Evolutionary conservation across 2,329 filamentous ascomycete species (phyloP).

Genomic region (Aspergillus hortae): DNA sequence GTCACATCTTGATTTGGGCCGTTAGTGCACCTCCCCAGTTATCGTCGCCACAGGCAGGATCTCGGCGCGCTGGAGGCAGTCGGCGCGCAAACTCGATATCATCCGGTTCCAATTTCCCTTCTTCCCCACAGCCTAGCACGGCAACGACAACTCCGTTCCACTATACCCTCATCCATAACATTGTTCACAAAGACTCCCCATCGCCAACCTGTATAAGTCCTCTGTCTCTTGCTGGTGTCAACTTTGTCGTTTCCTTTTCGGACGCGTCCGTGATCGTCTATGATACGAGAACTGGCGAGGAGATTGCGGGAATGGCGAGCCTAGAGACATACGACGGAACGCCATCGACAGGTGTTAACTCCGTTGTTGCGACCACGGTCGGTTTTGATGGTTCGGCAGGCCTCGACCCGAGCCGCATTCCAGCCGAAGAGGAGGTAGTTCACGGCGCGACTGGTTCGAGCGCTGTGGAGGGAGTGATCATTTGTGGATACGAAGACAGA

Average conservation of each 20-base stretch:
- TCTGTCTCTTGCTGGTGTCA: constrained; percentile 75
- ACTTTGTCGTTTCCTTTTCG: constrained; percentile 88
- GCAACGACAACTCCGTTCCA: constrained; percentile 84
- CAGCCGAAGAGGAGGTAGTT: constrained; percentile 68
- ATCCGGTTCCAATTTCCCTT: constrained; percentile 87
- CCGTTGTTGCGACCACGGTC: constrained; percentile 80
- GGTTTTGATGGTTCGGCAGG: constrained; percentile 67
- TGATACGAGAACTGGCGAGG: constrained; percentile 86
- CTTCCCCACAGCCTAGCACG: constrained; percentile 81
- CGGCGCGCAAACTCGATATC: constrained; percentile 90
- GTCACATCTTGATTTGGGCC: constrained; percentile 88
- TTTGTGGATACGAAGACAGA: constrained; percentile 93
- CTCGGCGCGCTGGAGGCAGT: constrained; percentile 69
- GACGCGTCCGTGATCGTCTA: constrained; percentile 90
- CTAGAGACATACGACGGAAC: constrained; percentile 91
- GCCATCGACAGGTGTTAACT: constrained; percentile 77
- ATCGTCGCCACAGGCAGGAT: constrained; percentile 72
- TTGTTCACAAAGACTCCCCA: constrained; percentile 64
- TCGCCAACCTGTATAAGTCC: constrained; percentile 93
- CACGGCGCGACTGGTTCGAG: constrained; percentile 80
- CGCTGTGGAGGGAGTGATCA: constrained; percentile 87
- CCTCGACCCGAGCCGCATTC: constrained; percentile 59
- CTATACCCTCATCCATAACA: constrained; percentile 83
- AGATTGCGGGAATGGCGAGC: constrained; percentile 89
- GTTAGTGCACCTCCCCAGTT: constrained; percentile 86